Percentiles rank a stretch among this genome's conserved stretches.
Evolutionary conservation across 202 grass and related monocot species (phyloP).

Genomic region (Alloteropsis angusta): DNA sequence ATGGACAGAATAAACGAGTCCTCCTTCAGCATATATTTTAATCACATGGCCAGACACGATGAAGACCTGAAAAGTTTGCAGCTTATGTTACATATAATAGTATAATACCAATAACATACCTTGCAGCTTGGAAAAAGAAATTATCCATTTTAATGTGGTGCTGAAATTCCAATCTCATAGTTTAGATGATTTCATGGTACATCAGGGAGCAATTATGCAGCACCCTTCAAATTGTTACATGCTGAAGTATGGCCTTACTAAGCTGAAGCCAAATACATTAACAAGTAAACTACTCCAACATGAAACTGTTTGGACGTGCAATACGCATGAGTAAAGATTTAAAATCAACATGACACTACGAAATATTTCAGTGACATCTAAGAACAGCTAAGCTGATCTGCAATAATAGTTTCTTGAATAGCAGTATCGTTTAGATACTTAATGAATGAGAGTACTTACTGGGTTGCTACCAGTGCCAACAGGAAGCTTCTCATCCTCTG

Average conservation of each 20-base stretch:
- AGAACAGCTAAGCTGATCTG: slow-evolving; percentile 2
- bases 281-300: slow-evolving; percentile 7
- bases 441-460: slow-evolving; percentile 53
- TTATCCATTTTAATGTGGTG: not conserved
- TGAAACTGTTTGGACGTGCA: not conserved
- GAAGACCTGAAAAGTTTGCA: slow-evolving; percentile 61
- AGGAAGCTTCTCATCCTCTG: slow-evolving; percentile 81
- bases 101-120: not conserved
- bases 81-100: slow-evolving; percentile 14
- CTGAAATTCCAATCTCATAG: slow-evolving; percentile 2
- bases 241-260: not conserved
- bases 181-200: slow-evolving; percentile 9
- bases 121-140: not conserved
- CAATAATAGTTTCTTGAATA: not conserved
- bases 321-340: not conserved
- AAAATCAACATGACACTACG: not conserved
- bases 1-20: slow-evolving; percentile 55
- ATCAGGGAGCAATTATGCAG: slow-evolving; percentile 5
- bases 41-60: slow-evolving; percentile 74
- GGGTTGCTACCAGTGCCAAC: slow-evolving; percentile 99
- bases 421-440: not conserved
- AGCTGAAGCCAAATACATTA: not conserved
- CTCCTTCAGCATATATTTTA: slow-evolving; percentile 89
- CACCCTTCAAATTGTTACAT: not conserved
- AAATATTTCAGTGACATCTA: not conserved